Percentiles rank a stretch among this genome's conserved stretches.
Evolutionary conservation across 2,329 filamentous ascomycete genomes (phyloP).

Genomic region (Aspergillus pseudonomiae): DNA sequence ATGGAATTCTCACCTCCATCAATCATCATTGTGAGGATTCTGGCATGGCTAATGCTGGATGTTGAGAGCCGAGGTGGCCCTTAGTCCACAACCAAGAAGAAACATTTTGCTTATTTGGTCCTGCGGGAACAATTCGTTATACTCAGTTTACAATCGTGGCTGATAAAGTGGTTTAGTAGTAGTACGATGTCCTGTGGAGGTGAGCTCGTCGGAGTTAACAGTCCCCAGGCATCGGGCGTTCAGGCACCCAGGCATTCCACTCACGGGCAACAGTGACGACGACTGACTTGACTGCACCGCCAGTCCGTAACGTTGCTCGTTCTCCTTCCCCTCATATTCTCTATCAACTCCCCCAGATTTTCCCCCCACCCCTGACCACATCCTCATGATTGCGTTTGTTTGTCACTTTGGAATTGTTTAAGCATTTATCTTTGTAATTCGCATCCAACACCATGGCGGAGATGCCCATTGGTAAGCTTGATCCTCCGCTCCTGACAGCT

Average conservation of each 20-base stretch:
- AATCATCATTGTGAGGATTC: neutral
- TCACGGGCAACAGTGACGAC: neutral
- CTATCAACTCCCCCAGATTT: neutral
- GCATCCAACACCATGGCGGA: slow-evolving; percentile 46
- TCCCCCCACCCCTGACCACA: slow-evolving; percentile 16
- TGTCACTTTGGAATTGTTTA: slow-evolving; percentile 14
- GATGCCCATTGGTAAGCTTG: slow-evolving; percentile 51
- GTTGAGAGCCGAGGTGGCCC: neutral
- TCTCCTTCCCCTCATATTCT: slow-evolving; percentile 10
- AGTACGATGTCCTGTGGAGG: neutral
- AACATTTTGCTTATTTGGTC: neutral
- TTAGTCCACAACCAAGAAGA: neutral
- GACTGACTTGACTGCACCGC: neutral
- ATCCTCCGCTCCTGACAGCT: slow-evolving; percentile 27
- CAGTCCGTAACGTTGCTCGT: neutral
- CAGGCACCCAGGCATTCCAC: slow-evolving; percentile 1
- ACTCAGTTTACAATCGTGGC: neutral
- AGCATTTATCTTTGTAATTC: slow-evolving; percentile 8
- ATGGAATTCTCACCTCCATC: neutral
- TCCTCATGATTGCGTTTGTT: slow-evolving; percentile 17
- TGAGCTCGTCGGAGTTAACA: too few species aligned
- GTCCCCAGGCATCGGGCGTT: neutral
- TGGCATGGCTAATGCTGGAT: neutral
- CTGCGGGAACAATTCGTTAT: neutral
- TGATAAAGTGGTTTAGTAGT: neutral